A percentile compares a stretch with the other conserved stretches of the same genome.
Conservation (phyloP, 2,329 filamentous ascomycete genomes). For the Clonostachys chloroleuca region DNA sequence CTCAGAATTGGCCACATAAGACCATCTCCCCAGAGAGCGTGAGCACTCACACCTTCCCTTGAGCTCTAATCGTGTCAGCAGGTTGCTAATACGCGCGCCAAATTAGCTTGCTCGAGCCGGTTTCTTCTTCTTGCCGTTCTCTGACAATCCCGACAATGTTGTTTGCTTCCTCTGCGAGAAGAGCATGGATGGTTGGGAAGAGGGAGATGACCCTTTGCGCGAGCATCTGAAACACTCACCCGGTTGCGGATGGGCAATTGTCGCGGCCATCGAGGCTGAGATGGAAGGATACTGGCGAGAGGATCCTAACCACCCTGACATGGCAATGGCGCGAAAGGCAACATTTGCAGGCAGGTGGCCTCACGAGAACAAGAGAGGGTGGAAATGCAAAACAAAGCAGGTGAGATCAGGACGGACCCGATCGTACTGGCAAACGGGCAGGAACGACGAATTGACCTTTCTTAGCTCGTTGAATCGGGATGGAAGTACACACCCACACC, state of each 20-base stretch:
- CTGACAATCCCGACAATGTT: conserved; percentile 78
- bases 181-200: conserved; percentile 87
- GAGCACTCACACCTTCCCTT: conserved; percentile 5
- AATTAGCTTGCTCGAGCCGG: conserved; percentile 80
- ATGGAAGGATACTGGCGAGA: conserved; percentile 60
- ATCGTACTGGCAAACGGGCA: too few relatives aligned
- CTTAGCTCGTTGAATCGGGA: conserved; percentile 81
- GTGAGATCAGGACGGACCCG: conserved; percentile 33
- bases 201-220: conserved; percentile 73
- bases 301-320: conserved; percentile 67
- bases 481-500: conserved; percentile 89
- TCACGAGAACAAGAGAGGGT: conserved; percentile 81
- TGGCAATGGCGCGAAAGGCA: conserved; percentile 72
- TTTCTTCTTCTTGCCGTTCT: conserved; percentile 80
- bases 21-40: conserved; percentile 23
- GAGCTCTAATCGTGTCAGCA: neutral
- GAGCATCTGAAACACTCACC: conserved; percentile 84
- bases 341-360: conserved; percentile 89
- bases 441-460: neutral
- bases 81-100: conserved; percentile 11
- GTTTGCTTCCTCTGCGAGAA: conserved; percentile 84
- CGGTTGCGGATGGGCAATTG: conserved; percentile 83
- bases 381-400: conserved; percentile 87
- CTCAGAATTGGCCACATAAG: conserved; percentile 72
- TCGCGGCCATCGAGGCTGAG: conserved; percentile 56